Evolutionary conservation across 2,329 filamentous ascomycete species (phyloP).

Genomic region (Pseudogymnoascus sp.): DNA sequence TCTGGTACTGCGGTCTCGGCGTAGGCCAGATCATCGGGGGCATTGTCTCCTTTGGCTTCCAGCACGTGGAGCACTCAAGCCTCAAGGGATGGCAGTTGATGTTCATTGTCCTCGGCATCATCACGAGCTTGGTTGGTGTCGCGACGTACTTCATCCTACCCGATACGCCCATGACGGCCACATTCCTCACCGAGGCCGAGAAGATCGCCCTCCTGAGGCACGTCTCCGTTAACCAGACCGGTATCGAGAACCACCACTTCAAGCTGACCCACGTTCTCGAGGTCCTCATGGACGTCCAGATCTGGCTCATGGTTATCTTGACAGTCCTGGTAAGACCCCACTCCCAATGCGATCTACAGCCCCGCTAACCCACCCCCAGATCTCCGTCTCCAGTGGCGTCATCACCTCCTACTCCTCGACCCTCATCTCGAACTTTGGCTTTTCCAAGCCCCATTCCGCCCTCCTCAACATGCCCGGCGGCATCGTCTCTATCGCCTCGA

Average conservation of each 20-base stretch:
- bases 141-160: constrained; percentile 39
- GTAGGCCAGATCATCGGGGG: constrained; percentile 47
- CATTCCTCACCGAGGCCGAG: constrained; percentile 32
- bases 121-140: constrained; percentile 38
- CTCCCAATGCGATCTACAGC: not conserved
- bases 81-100: constrained; percentile 42
- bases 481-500: constrained; percentile 45
- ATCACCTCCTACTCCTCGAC: constrained; percentile 49
- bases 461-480: constrained; percentile 50
- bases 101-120: constrained; percentile 42
- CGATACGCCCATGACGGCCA: constrained; percentile 40
- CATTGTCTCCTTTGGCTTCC: constrained; percentile 46
- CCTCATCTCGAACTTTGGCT: constrained; percentile 43
- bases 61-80: constrained; percentile 35
- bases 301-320: constrained; percentile 43
- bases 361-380: constrained; percentile 24
- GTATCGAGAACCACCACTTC: constrained; percentile 44
- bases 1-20: constrained; percentile 56
- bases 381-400: constrained; percentile 47
- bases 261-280: constrained; percentile 42
- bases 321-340: constrained; percentile 39
- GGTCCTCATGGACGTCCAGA: constrained; percentile 42
- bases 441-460: constrained; percentile 37
- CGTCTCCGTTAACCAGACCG: constrained; percentile 48
- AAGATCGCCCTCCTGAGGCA: constrained; percentile 42